Percentiles rank a stretch among this genome's conserved stretches.
phyloP scores from a whole-genome alignment of 139 green algal species.

The Asterochloris sp. region DNA sequence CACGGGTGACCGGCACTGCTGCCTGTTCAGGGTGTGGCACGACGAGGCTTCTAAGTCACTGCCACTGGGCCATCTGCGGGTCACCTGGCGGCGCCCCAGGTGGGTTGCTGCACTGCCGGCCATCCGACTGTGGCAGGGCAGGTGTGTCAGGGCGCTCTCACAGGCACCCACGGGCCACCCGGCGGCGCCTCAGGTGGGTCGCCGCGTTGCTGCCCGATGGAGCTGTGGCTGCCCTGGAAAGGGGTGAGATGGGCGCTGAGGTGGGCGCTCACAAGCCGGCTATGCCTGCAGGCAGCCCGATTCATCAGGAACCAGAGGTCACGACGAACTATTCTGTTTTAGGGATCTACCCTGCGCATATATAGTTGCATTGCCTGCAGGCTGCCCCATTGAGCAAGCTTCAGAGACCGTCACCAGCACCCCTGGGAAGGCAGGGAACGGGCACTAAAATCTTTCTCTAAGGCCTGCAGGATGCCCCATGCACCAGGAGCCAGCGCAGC shows the following conservation, averaged over 20 bases:
- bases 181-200: not conserved
- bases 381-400: too few species aligned
- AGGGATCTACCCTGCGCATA: too few species aligned
- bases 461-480: too few species aligned
- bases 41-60: not conserved
- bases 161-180: not conserved
- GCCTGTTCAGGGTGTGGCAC: not conserved
- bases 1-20: conserved; percentile 15
- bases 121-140: not conserved
- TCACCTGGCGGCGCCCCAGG: conserved; percentile 7
- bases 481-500: too few species aligned
- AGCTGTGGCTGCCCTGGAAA: not conserved
- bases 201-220: not conserved
- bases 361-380: too few species aligned
- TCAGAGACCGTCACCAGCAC: too few species aligned
- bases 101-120: not conserved
- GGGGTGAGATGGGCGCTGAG: not conserved
- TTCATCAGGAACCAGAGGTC: too few species aligned
- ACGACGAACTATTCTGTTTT: too few species aligned
- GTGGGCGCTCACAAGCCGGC: not conserved
- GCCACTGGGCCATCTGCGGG: not conserved
- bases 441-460: too few species aligned
- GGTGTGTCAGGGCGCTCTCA: not conserved
- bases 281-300: not conserved
- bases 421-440: too few species aligned